phyloP scores from a whole-genome alignment of 176 grass and related monocot genomes.

The Areca catechu region DNA sequence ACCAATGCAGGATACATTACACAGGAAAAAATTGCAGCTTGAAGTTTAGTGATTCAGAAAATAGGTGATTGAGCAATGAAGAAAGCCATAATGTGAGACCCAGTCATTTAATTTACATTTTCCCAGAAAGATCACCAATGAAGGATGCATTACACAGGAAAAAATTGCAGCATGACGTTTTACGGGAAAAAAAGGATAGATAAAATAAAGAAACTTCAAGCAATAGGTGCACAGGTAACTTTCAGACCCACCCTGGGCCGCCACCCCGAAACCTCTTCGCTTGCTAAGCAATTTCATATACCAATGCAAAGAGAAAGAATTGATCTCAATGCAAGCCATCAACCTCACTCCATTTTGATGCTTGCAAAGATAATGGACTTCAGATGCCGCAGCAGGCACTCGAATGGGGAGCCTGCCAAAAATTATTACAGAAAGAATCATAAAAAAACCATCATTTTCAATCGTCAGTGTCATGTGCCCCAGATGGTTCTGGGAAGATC shows the following conservation, averaged over 20 bases:
- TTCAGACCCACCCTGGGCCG: too few species aligned
- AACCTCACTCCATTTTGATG: background rate
- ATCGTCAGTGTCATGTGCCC: slow-evolving; percentile 63
- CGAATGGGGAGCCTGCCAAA: background rate
- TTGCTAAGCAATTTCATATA: background rate
- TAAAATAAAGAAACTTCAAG: slow-evolving; percentile 2
- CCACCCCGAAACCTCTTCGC: background rate
- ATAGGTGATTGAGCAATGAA: too few species aligned
- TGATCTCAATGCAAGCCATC: background rate
- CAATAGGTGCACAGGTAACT: background rate
- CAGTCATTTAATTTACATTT: slow-evolving; percentile 3
- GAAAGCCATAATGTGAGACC: background rate
- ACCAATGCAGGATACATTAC: slow-evolving; percentile 71
- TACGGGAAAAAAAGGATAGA: background rate
- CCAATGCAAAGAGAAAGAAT: slow-evolving; percentile 6
- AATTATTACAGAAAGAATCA: slow-evolving; percentile 25
- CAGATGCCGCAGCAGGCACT: background rate
- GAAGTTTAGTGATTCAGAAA: background rate
- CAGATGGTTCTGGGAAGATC: slow-evolving; percentile 78
- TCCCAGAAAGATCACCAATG: slow-evolving; percentile 51
- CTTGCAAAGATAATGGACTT: too few species aligned
- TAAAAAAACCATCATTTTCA: slow-evolving; percentile 13
- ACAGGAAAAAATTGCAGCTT: slow-evolving; percentile 16
- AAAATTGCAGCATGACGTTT: slow-evolving; percentile 8
- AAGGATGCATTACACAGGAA: slow-evolving; percentile 52